Base-by-base conservation (phyloP, 805 yeast genomes). In the Hanseniaspora guilliermondii region DNA sequence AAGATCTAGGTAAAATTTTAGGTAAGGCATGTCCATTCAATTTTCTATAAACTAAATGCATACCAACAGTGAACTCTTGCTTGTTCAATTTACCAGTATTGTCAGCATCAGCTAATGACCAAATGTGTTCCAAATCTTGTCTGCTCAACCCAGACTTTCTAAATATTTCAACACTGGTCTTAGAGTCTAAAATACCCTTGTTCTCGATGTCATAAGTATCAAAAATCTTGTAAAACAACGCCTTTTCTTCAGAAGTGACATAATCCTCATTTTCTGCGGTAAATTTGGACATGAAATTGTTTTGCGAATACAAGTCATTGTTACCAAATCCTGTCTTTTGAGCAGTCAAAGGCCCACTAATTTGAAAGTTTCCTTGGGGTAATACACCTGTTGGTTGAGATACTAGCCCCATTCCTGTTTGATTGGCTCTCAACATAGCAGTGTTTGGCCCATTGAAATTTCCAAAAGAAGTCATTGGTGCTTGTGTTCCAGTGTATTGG, bases 31-130 rank as follows among this genome's bases (percentile, higher is more conserved):
- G 80, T 2, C 97, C 97, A 64, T 88, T 89, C 64, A 91, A 72
- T 58, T 91, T 78, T 66, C 96, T 79, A 70, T 93, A 91, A 44
- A 91, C 91, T 56, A 91, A 74, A 73, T 94, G 97, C 97, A 91
- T 93, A 33, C 97, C 97, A 36, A 93, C 88, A 0, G 96, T 84
- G 71, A 91, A 93, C 67, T 87, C 95, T 65, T 91, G 96, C 62
- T 79, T 81, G 65, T 86, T 85, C 60, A 91, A 78, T 64, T 78
- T 80, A 4, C 97, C 96, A 54, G 83, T 76, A 66, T 88, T 85
- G 54, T 82, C 81, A 16, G 82, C 77, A 66, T 93, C 97, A 55
- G 89, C 79, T 60, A 91, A 74, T 48, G 80, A 85, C 98, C 98
- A 91, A 58, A 93, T 88, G 41, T 81, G 75, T 67, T 89, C 97